Base-by-base conservation (phyloP, 179 eudicot genomes). In the Beta lomatogona region DNA sequence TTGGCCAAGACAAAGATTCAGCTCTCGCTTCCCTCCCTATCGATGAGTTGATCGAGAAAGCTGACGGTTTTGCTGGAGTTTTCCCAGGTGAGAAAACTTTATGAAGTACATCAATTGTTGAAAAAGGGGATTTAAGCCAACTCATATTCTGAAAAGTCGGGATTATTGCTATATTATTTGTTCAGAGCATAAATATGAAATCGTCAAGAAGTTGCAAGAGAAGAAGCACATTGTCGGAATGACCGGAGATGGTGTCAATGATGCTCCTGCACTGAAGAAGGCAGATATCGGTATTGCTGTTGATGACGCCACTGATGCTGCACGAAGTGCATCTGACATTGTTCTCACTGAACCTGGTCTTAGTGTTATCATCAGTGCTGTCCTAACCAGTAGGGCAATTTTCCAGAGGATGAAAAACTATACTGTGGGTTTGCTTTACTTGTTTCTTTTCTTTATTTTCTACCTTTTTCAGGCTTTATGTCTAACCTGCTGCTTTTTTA, bases 191-290 rank as follows among this genome's bases (percentile, higher is more conserved):
- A 91, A 91, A 52, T 91, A 85, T 46, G 94, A 91, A 81, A 91
- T 91, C 36, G 94, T 91, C 13, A 91, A 89, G 88, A 89, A 81
- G 81, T 75, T 91, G 82, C 94, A 91, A 82, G 91, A 87, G 79
- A 91, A 87, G 85, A 91, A 91, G 82, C 94, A 91, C 60, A 91
- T 91, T 79, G 91, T 90, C 76, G 94, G 94, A 28, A 91, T 91
- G 94, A 91, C 94, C 12, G 94, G 92, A 58, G 94, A 91, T 83
- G 94, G 94, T 80, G 94, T 91, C 19, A 89, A 91, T 72, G 94
- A 91, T 80, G 94, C 94, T 68, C 94, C 94, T 72, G 94, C 93
- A 4, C 79, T 91, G 80, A 91, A 91, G 82, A 91, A 85, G 79
- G 93, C 93, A 1, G 93, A 91, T 73, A 91, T 91, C 13, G 94